phyloP scores from a whole-genome alignment of 129 eudicot genomes.

The Chrysanthemum makinoi region DNA sequence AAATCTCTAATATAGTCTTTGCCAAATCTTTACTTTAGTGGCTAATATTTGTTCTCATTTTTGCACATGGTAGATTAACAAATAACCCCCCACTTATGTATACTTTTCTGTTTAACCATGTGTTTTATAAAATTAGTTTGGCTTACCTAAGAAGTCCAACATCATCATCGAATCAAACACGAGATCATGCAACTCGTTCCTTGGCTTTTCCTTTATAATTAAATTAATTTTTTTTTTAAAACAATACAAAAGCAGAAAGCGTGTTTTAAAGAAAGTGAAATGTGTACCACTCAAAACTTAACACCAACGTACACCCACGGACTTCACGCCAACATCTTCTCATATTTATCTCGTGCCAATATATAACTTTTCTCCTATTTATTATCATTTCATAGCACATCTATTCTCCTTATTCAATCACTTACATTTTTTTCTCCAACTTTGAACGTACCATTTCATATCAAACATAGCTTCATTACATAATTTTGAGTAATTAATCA shows the following conservation, averaged over 20 bases:
- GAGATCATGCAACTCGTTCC: constrained; percentile 20
- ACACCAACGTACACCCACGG: constrained; percentile 23
- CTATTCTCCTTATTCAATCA: background rate
- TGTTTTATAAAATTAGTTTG: constrained; percentile 4
- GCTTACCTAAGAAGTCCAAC: background rate
- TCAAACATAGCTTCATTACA: background rate
- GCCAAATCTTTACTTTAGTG: too few species aligned
- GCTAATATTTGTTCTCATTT: too few species aligned
- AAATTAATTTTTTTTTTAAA: background rate
- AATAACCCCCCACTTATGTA: too few species aligned
- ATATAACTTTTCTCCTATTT: background rate
- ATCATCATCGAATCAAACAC: constrained; percentile 6
- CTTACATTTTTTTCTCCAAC: background rate
- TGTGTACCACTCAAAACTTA: too few species aligned
- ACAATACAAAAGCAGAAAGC: constrained; percentile 8
- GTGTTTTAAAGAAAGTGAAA: constrained; percentile 19
- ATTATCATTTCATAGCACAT: background rate
- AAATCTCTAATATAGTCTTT: too few species aligned
- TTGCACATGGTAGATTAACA: too few species aligned
- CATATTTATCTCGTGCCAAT: constrained; percentile 36
- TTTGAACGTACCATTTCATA: background rate
- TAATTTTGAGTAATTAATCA: background rate
- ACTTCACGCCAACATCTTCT: constrained; percentile 17
- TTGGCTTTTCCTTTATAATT: background rate
- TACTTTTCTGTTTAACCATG: background rate